Evolutionary conservation across 164 flowering plant genomes (phyloP).

Genomic region (Platanus orientalis): DNA sequence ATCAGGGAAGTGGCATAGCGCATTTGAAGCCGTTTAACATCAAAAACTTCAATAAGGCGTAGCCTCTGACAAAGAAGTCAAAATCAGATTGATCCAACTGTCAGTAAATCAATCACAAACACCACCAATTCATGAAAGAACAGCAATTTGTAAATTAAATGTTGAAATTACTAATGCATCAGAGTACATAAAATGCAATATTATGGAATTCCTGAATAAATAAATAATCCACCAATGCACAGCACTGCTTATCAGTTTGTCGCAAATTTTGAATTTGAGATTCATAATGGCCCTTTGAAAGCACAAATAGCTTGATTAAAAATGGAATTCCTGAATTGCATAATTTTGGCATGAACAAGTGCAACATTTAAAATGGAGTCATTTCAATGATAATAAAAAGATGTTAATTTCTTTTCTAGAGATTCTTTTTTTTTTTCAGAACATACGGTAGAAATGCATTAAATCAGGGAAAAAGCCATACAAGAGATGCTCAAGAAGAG

Average conservation of each 20-base stretch:
- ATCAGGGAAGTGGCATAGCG: constrained; percentile 87
- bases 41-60: constrained; percentile 92
- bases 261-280: not conserved
- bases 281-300: not conserved
- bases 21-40: constrained; percentile 90
- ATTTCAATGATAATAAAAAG: no score
- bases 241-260: no score
- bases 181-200: not conserved
- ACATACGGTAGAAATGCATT: no score
- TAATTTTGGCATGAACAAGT: no score
- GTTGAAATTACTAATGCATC: not conserved
- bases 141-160: not conserved
- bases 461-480: no score
- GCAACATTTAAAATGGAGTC: no score
- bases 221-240: not conserved
- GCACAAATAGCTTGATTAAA: no score
- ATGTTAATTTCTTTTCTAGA: no score
- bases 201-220: not conserved
- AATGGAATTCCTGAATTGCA: no score
- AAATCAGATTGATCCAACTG: constrained; percentile 4
- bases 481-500: no score
- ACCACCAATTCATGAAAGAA: not conserved
- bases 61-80: constrained; percentile 48
- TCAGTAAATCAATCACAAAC: constrained; percentile 2
- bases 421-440: no score